Percentiles rank a stretch among this genome's conserved stretches.
phyloP scores from a whole-genome alignment of 2,329 filamentous ascomycete genomes.

The Coniochaeta hoffmannii region DNA sequence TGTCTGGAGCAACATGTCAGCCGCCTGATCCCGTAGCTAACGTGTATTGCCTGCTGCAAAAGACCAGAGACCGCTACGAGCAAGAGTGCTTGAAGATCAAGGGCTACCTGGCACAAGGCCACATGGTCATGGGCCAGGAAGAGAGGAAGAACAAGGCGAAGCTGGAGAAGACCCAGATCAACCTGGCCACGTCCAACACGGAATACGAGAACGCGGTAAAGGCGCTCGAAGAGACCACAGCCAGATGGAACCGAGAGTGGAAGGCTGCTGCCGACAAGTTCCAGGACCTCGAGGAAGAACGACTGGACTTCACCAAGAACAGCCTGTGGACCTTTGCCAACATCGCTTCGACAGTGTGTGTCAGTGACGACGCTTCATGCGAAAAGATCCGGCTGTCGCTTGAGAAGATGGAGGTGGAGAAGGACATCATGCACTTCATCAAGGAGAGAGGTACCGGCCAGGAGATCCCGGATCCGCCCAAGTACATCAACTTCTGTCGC shows the following conservation, averaged over 20 bases:
- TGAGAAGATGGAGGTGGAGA: constrained; percentile 94
- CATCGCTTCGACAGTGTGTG: constrained; percentile 92
- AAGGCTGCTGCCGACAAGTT: constrained; percentile 98
- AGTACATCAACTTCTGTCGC: constrained; percentile 97
- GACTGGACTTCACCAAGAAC: constrained; percentile 94
- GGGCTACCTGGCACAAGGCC: constrained; percentile 93
- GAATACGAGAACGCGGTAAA: constrained; percentile 95
- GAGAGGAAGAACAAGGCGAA: constrained; percentile 99
- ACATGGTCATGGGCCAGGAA: constrained; percentile 99
- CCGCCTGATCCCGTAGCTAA: constrained; percentile 6
- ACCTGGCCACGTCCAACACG: constrained; percentile 79
- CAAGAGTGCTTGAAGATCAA: constrained; percentile 98
- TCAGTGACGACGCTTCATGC: constrained; percentile 93
- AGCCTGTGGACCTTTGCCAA: constrained; percentile 98
- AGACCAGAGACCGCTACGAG: constrained; percentile 90
- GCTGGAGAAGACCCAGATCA: constrained; percentile 96
- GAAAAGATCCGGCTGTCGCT: constrained; percentile 92
- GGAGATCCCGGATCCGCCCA: constrained; percentile 93
- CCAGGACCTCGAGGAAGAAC: constrained; percentile 95
- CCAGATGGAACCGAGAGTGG: constrained; percentile 96
- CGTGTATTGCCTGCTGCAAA: constrained; percentile 1
- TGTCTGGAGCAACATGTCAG: constrained; percentile 13
- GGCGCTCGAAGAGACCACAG: constrained; percentile 87
- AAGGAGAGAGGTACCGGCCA: constrained; percentile 84
- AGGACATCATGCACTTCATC: constrained; percentile 87